phyloP scores from a whole-genome alignment of 2,329 filamentous ascomycete genomes.

The Penicillium sp. region DNA sequence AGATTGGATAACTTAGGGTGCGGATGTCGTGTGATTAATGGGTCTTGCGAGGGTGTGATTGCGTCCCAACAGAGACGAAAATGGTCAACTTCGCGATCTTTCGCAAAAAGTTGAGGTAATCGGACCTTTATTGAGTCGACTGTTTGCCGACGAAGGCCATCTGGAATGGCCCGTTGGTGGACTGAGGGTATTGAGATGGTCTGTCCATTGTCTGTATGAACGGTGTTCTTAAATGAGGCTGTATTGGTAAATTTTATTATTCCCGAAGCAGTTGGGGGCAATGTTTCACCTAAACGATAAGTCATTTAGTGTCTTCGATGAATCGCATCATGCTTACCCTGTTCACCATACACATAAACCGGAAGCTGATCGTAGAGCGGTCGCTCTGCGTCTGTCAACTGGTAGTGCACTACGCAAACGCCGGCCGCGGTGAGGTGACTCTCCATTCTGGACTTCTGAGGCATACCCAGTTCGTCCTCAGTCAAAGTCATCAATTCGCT shows the following conservation, averaged over 20 bases:
- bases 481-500: slow-evolving; percentile 54
- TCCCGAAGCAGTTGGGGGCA: slow-evolving; percentile 51
- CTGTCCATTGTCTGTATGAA: slow-evolving; percentile 49
- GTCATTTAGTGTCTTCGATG: neutral
- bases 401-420: slow-evolving; percentile 59
- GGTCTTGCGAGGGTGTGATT: slow-evolving; percentile 63
- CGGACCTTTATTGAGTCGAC: slow-evolving; percentile 23
- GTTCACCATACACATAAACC: slow-evolving; percentile 52
- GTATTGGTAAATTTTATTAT: slow-evolving; percentile 64
- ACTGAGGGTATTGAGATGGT: slow-evolving; percentile 54
- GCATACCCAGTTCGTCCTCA: slow-evolving; percentile 46
- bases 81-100: slow-evolving; percentile 37
- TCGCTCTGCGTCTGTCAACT: slow-evolving; percentile 53
- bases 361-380: slow-evolving; percentile 53
- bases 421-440: slow-evolving; percentile 61
- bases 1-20: slow-evolving; percentile 53
- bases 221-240: slow-evolving; percentile 58
- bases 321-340: slow-evolving; percentile 27
- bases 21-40: slow-evolving; percentile 57
- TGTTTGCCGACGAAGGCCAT: slow-evolving; percentile 46
- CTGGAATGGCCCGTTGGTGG: slow-evolving; percentile 46
- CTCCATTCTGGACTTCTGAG: slow-evolving; percentile 50
- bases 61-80: slow-evolving; percentile 60
- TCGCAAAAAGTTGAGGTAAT: slow-evolving; percentile 31
- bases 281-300: slow-evolving; percentile 39